These are phyloP conservation scores for Solanum appendiculatum DNA, from an alignment of 257 asterid species.

Conservation along the genomic window DNA sequence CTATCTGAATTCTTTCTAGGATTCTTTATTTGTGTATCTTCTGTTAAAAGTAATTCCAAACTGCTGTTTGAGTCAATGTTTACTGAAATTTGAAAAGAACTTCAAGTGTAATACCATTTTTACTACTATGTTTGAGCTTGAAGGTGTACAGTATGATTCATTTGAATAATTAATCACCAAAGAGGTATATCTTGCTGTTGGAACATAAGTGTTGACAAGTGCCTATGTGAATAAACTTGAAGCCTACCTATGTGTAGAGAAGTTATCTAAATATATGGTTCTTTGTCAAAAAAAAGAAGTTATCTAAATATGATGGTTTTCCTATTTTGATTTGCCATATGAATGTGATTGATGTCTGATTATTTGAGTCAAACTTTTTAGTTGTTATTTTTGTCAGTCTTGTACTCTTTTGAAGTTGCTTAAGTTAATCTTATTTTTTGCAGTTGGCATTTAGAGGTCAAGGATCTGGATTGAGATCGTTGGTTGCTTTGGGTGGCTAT, in stretches of 20 bases:
- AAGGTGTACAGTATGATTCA: not conserved
- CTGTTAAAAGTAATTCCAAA: not conserved
- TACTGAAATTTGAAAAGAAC: not conserved
- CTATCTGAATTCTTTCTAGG: not conserved
- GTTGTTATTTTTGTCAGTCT: not conserved
- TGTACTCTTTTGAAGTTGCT: not conserved
- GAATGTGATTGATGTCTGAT: not conserved
- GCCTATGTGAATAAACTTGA: not conserved
- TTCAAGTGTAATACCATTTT: not conserved
- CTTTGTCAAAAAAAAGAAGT: too few relatives aligned
- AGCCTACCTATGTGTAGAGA: not conserved
- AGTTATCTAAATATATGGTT: not conserved
- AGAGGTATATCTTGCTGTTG: not conserved
- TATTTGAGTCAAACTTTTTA: not conserved
- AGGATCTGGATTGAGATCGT: not conserved
- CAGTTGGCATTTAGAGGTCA: not conserved
- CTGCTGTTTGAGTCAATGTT: not conserved
- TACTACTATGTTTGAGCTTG: not conserved
- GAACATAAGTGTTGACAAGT: not conserved
- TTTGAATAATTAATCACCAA: not conserved
- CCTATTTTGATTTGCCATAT: not conserved
- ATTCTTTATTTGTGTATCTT: not conserved
- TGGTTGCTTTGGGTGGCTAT: not conserved
- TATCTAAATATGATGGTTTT: not conserved
- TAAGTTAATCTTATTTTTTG: not conserved